Evolutionary conservation across 148 eudicot species (phyloP), one percentile per base, ranked within the genome.

Genomic region (Rhododendron mucronatum): DNA sequence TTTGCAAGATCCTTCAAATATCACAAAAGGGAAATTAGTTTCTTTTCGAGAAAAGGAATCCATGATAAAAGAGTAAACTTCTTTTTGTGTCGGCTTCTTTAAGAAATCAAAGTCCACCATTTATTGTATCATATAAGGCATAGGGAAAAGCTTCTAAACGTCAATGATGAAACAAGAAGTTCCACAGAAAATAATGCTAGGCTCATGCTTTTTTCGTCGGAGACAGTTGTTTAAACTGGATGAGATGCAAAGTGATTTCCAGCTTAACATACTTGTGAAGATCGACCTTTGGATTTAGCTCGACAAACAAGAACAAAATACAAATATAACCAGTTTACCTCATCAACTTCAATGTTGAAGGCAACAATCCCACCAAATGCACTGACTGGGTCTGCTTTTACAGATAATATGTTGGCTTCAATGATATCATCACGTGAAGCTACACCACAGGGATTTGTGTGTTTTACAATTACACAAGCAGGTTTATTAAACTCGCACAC

Each of bases 321-420:
- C 26, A 81, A 65, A 8, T 5, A 30, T 8, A 65, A 55, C 47
- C 47, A 33, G 20, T 51, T 88, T 91, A 97, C 99, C 98, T 97
- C 98, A 84, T 94, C 95, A 75, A 95, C 93, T 92, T 94, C 98
- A 77, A 91, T 94, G 85, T 97, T 95, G 91, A 97, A 94, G 51
- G 98, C 99, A 69, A 97, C 99, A 85, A 97, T 97, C 84, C 99
- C 98, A 88, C 98, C 99, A 89, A 95, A 97, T 39, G 98, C 99
- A 86, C 98, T 97, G 67, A 97, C 96, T 86, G 98, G 99, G 85
- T 97, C 98, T 48, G 94, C 99, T 91, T 89, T 94, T 44, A 97
- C 98, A 85, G 99, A 98, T 41, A 95, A 89, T 84, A 95, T 91
- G 86, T 97, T 94, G 53, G 98, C 99, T 87, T 95, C 97, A 78